Conservation (phyloP, 1,139 yeast genomes). For the Yamadazyma membranifaciens region DNA sequence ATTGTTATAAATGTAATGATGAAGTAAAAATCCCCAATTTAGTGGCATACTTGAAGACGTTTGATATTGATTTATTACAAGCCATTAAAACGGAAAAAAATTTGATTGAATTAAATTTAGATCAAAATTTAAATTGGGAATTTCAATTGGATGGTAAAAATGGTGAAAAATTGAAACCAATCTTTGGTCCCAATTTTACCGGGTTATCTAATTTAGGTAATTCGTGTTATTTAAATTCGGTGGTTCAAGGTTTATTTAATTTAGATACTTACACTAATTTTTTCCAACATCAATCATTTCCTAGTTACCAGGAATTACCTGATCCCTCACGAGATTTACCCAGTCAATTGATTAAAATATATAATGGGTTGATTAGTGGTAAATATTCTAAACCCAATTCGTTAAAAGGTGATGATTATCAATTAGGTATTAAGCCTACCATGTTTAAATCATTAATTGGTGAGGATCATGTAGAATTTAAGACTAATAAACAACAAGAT, state of each 20-base stretch:
- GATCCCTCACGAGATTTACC: constrained; percentile 66
- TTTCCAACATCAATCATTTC: constrained; percentile 27
- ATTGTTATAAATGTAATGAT: constrained; percentile 86
- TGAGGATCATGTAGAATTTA: constrained; percentile 74
- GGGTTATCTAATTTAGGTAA: constrained; percentile 91
- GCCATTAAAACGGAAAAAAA: constrained; percentile 76
- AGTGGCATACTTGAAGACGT: constrained; percentile 47
- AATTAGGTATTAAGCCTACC: constrained; percentile 74
- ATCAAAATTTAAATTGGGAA: constrained; percentile 92
- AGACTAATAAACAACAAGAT: constrained; percentile 89
- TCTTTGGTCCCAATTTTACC: constrained; percentile 68
- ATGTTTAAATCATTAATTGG: constrained; percentile 78
- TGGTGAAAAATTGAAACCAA: constrained; percentile 64
- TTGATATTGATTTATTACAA: constrained; percentile 65
- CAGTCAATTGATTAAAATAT: constrained; percentile 73
- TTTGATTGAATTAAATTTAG: constrained; percentile 83
- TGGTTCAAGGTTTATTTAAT: constrained; percentile 61
- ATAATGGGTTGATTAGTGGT: constrained; percentile 78
- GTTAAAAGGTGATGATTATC: constrained; percentile 52
- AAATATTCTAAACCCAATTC: constrained; percentile 60
- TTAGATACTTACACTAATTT: constrained; percentile 37
- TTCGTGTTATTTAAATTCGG: constrained; percentile 86
- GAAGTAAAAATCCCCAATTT: constrained; percentile 77
- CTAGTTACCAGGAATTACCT: constrained; percentile 22
- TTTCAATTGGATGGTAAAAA: constrained; percentile 73